phyloP scores from a whole-genome alignment of 73 alveolate species.

The Paramecium octaurelia region DNA sequence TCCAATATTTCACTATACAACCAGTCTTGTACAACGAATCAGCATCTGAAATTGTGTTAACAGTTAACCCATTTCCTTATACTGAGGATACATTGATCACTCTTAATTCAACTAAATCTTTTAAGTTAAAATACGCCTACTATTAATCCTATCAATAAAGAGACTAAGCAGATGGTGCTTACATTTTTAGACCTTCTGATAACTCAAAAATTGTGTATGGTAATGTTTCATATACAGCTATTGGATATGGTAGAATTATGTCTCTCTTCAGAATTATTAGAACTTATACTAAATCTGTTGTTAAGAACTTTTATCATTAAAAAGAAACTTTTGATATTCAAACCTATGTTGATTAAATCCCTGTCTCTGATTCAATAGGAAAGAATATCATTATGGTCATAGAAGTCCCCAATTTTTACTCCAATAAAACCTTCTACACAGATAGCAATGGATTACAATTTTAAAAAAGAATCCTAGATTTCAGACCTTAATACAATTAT shows the following conservation, averaged over 20 bases:
- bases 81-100: not conserved
- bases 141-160: not conserved
- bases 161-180: constrained; percentile 44
- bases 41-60: not conserved
- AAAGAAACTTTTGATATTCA: constrained; percentile 4
- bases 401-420: constrained; percentile 1
- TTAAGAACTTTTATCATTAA: not conserved
- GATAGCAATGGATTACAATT: constrained; percentile 75
- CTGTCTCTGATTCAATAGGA: constrained; percentile 45
- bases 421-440: constrained; percentile 67
- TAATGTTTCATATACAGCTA: not conserved
- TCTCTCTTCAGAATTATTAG: constrained; percentile 21
- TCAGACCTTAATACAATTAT: constrained; percentile 66
- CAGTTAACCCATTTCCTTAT: not conserved
- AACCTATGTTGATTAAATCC: constrained; percentile 52
- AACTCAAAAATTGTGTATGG: not conserved
- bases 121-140: constrained; percentile 24
- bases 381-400: constrained; percentile 49
- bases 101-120: not conserved
- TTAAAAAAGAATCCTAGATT: constrained; percentile 64
- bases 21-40: not conserved
- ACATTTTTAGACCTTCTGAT: not conserved
- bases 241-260: constrained; percentile 48
- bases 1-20: not conserved
- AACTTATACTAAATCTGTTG: constrained; percentile 43